Evolutionary conservation across 2,329 filamentous ascomycete species (phyloP).

Genomic region (Sarocladiaceae sp.): DNA sequence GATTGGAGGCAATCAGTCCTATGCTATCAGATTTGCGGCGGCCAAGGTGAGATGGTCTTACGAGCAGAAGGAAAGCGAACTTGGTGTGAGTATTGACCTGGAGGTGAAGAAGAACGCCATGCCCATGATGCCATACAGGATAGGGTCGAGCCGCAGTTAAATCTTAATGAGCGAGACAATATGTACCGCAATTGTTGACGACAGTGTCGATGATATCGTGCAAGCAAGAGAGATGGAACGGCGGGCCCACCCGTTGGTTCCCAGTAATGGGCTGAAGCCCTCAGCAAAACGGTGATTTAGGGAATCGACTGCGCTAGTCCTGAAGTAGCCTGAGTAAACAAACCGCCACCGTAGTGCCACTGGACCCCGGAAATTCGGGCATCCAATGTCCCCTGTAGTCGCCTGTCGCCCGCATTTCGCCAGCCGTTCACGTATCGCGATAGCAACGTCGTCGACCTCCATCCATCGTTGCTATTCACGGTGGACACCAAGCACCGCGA

Average conservation of each 20-base stretch:
- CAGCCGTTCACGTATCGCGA: constrained; percentile 3
- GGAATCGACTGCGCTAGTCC: background rate
- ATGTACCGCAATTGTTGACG: background rate
- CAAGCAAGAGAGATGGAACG: no score
- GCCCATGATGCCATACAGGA: background rate
- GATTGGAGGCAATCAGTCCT: background rate
- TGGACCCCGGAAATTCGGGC: constrained; percentile 5
- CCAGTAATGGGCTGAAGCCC: no score
- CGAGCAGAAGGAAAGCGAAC: background rate
- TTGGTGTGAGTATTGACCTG: background rate
- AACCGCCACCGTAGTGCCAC: background rate
- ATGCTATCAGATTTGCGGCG: background rate
- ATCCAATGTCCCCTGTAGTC: background rate
- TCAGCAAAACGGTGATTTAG: no score
- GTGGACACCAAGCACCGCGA: background rate
- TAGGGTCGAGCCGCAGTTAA: background rate
- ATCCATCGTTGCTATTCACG: background rate
- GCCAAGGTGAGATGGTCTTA: background rate
- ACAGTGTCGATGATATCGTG: no score
- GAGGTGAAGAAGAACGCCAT: background rate
- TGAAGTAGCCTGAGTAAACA: constrained; percentile 4
- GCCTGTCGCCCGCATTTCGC: background rate
- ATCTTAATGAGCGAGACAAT: no score
- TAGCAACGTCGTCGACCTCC: background rate
- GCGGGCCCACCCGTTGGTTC: no score